Conservation (phyloP, 257 asterid species). For the Solanum chilense region DNA sequence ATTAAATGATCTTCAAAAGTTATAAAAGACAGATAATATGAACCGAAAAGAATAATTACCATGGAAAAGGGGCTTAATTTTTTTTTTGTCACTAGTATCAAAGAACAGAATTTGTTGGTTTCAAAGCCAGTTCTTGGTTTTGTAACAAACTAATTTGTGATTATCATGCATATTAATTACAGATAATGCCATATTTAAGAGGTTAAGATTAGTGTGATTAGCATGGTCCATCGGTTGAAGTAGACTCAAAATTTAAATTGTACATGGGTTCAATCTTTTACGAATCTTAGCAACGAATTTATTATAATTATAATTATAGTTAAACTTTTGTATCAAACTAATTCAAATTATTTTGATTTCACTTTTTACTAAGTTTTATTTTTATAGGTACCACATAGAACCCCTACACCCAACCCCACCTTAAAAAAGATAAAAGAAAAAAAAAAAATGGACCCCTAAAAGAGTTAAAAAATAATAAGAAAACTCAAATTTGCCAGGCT, state of each 20-base stretch:
- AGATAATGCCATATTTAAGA: background rate
- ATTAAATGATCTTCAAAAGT: background rate
- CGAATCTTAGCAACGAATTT: too few relatives aligned
- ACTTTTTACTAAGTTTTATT: background rate
- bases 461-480: background rate
- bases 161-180: background rate
- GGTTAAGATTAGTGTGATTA: background rate
- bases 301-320: too few relatives aligned
- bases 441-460: background rate
- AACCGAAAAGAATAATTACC: background rate
- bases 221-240: background rate
- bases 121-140: background rate
- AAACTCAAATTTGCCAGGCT: background rate
- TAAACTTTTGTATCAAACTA: too few relatives aligned
- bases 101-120: background rate
- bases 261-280: too few relatives aligned
- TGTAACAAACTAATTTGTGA: background rate
- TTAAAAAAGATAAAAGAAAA: background rate
- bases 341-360: too few relatives aligned
- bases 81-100: background rate
- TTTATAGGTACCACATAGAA: background rate
- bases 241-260: too few relatives aligned
- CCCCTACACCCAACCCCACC: background rate
- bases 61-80: background rate
- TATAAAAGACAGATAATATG: background rate